Evolutionary conservation across 306 rosid species (phyloP), one percentile per base, ranked within the genome.

Genomic region (Trifolium dubium): DNA sequence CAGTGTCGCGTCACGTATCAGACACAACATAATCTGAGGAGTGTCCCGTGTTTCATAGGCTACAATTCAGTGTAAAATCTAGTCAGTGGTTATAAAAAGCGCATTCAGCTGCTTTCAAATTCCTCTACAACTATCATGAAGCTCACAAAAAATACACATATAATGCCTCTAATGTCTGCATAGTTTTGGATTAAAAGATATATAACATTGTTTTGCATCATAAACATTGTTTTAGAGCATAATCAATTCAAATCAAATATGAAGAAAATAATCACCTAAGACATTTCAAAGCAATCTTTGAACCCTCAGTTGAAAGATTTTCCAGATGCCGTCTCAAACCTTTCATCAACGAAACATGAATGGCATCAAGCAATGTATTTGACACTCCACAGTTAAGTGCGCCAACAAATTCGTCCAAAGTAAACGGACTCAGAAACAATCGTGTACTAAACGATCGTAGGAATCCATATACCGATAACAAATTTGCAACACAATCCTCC

Each of bases 381-480:
- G 88, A 66, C 40, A 77, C 83, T 67, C 64, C 29, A 73, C 89
- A 90, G 64, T 93, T 93, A 63, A 93, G 88, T 1, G 93, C 83
- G 4, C 98, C 98, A 59, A 93, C 97, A 46, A 93, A 89, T 43
- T 93, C 98, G 58, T 93, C 97, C 86, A 93, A 76, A 44, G 85
- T 79, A 74, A 89, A 90, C 0, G 98, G 98, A 67, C 82, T 80
- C 78, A 93, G 50, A 71, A 87, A 93, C 78, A 93, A 53, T 44
- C 81, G 64, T 69, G 77, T 77, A 55, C 97, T 90, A 72, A 90
- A 89, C 1, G 97, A 93, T 41, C 97, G 83, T 65, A 90, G 67
- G 59, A 93, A 90, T 75, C 90, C 87, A 75, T 93, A 93, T 19
- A 93, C 93, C 0, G 98, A 83, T 30, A 93, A 77, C 41, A 93